Evolutionary conservation across 1,284 basidiomycete genomes (phyloP), one percentile per base, ranked within the genome.

Genomic region (Cryptococcus amylolentus): DNA sequence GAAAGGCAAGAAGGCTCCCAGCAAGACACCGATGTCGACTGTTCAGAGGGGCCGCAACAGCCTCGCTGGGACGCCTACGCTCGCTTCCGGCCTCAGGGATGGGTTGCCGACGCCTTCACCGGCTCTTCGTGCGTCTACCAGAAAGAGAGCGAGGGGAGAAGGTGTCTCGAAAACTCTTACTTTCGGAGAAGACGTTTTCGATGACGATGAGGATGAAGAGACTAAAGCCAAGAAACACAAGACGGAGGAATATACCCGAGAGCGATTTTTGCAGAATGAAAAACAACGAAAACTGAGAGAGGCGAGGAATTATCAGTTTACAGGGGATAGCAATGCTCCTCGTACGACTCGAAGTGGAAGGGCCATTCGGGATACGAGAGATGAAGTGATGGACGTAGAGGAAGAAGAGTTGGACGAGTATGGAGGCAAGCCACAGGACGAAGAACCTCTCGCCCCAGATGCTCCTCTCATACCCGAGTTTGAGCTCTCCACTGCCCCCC

Each of bases 271-370:
- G 64, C 68, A 35, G 13, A 78, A 78, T 56, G 76, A 78, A 62
- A 58, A 65, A 5, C 48, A 72, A 35, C 58, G 62, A 26, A 54
- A 67, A 26, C 69, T 72, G 51, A 64, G 72, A 40, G 73, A 77
- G 60, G 76, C 76, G 31, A 63, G 76, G 18, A 77, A 77, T 54
- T 78, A 76, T 54, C 61, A 62, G 4, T 77, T 67, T 57, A 64
- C 70, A 47, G 75, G 75, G 5, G 73, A 75, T 51, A 70, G 63
- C 5, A 58, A 64, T 52, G 72, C 74, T n/a, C 73, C 72, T 14
- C 67, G 67, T 26, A 56, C 67, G 49, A 71, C 71, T 31, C 51
- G 76, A 41, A 75, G 72, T 45, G 76, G 76, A 23, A 63, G 65
- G 40, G 63, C 72, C 2, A 61, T 76, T 5, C 47, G 56, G 5